phyloP scores from a whole-genome alignment of 352 stramenopile species.

The Hyaloperonospora brassicae region DNA sequence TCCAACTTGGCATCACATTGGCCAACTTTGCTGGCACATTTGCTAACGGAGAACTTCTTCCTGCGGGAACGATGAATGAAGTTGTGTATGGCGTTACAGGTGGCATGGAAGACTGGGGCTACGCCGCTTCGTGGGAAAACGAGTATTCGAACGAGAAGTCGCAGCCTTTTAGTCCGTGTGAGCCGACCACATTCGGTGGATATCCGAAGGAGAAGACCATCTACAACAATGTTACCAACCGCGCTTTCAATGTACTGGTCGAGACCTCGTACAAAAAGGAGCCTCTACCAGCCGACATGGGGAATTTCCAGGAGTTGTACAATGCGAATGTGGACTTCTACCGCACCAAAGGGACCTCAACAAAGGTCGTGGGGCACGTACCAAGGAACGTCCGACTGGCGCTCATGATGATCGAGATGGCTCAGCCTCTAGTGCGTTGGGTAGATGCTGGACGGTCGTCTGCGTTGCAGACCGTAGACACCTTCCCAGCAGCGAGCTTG shows the following conservation, averaged over 20 bases:
- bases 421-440: conserved; percentile 90
- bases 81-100: conserved; percentile 94
- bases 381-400: conserved; percentile 92
- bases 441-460: conserved; percentile 27
- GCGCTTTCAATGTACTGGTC: conserved; percentile 94
- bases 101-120: conserved; percentile 98
- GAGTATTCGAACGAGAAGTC: conserved; percentile 20
- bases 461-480: conserved; percentile 6
- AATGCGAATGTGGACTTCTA: conserved; percentile 59
- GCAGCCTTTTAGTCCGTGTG: conserved; percentile 72
- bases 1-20: conserved; percentile 50
- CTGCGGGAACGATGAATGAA: conserved; percentile 91
- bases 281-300: conserved; percentile 61
- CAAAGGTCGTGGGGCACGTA: conserved; percentile 86
- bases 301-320: conserved; percentile 62
- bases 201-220: conserved; percentile 86
- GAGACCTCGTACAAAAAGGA: conserved; percentile 92
- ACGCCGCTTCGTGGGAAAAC: conserved; percentile 88
- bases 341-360: conserved; percentile 18
- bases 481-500: conserved; percentile 41
- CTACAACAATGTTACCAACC: conserved; percentile 91
- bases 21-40: conserved; percentile 69
- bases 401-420: conserved; percentile 92
- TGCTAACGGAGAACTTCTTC: conserved; percentile 61
- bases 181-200: conserved; percentile 82